phyloP scores from a whole-genome alignment of 805 yeast species.

The Myxozyma udenii region DNA sequence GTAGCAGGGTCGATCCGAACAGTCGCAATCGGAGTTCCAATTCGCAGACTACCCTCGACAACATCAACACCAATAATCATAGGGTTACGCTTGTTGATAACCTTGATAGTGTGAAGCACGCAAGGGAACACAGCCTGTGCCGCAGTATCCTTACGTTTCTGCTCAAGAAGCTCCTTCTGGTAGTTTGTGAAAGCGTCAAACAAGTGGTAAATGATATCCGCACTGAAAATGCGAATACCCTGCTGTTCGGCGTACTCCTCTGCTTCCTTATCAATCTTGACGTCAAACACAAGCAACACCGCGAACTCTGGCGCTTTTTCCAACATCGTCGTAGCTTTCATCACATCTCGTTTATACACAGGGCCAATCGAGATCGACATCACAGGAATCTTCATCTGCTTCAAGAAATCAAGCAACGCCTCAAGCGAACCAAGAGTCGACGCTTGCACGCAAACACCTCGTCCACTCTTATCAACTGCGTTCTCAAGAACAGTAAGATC shows the following conservation, averaged over 20 bases:
- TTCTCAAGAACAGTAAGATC: slow-evolving; percentile 92
- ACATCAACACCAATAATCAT: slow-evolving; percentile 99
- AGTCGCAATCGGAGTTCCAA: slow-evolving; percentile 95
- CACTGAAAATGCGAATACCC: slow-evolving; percentile 86
- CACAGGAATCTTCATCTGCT: slow-evolving; percentile 98
- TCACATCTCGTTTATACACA: slow-evolving; percentile 94
- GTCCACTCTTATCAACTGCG: slow-evolving; percentile 90
- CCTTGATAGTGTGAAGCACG: slow-evolving; percentile 89
- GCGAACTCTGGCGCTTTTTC: slow-evolving; percentile 95
- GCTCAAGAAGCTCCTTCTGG: slow-evolving; percentile 82
- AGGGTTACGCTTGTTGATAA: slow-evolving; percentile 97
- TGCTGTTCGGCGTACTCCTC: slow-evolving; percentile 96
- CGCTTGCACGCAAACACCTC: slow-evolving; percentile 98
- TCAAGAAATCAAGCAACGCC: slow-evolving; percentile 93
- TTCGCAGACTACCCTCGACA: slow-evolving; percentile 78
- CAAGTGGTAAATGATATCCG: slow-evolving; percentile 93
- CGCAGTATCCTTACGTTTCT: slow-evolving; percentile 82
- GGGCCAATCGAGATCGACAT: slow-evolving; percentile 99
- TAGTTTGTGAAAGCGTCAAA: slow-evolving; percentile 92
- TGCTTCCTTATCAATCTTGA: slow-evolving; percentile 94
- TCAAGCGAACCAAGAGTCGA: slow-evolving; percentile 97
- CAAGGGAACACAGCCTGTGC: slow-evolving; percentile 93
- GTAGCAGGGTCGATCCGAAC: slow-evolving; percentile 87
- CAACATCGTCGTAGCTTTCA: slow-evolving; percentile 95
- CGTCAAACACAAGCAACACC: slow-evolving; percentile 98